A percentile compares a stretch with the other conserved stretches of the same genome.
phyloP scores from a whole-genome alignment of 352 stramenopile genomes.

The Pythium coloratum region DNA sequence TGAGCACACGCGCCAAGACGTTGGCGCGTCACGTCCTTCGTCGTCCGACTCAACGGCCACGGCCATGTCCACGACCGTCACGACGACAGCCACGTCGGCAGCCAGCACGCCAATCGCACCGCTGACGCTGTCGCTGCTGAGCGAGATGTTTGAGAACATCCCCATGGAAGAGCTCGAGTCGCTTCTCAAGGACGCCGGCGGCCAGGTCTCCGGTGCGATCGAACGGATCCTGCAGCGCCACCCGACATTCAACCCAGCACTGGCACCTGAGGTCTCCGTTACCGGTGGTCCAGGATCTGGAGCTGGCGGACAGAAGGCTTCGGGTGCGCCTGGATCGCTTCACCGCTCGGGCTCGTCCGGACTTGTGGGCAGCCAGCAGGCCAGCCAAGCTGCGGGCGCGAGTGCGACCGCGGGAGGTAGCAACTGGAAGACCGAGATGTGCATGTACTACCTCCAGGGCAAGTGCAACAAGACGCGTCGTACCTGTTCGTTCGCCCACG shows the following conservation, averaged over 20 bases:
- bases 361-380: constrained; percentile 14
- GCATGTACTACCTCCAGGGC: constrained; percentile 88
- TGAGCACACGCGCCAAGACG: constrained; percentile 14
- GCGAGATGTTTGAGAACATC: constrained; percentile 75
- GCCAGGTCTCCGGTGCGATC: constrained; percentile 59
- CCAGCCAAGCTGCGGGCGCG: constrained; percentile 27
- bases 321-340: constrained; percentile 1
- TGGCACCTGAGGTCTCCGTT: constrained; percentile 27
- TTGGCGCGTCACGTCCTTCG: constrained; percentile 19
- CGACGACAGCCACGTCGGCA: constrained; percentile 9
- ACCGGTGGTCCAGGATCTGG: constrained; percentile 11
- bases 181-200: constrained; percentile 45
- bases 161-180: constrained; percentile 59
- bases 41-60: constrained; percentile 26
- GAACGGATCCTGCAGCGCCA: constrained; percentile 69
- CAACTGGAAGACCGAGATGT: constrained; percentile 91
- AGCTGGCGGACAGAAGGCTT: constrained; percentile 3
- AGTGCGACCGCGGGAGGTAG: constrained; percentile 22
- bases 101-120: constrained; percentile 37
- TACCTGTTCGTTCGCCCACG: constrained; percentile 87
- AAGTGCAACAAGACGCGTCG: constrained; percentile 89
- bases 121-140: constrained; percentile 59
- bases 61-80: constrained; percentile 34
- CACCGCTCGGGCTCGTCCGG: constrained; percentile 27
- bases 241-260: constrained; percentile 65